Evolutionary conservation across 1,284 basidiomycete genomes (phyloP).

Genomic region (Fomitopsis pinicola): DNA sequence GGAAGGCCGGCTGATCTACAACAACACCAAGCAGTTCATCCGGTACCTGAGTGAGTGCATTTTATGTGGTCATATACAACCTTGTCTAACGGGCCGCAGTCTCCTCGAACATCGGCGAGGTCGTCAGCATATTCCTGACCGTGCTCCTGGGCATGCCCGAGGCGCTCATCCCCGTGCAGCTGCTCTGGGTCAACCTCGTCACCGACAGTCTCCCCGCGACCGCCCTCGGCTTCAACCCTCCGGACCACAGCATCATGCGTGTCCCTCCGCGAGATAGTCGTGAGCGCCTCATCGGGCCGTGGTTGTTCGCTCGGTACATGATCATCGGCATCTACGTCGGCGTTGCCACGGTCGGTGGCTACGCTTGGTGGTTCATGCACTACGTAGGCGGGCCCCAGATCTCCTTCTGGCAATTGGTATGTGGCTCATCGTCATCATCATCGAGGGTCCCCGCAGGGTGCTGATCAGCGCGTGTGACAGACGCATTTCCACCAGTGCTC

Average conservation of each 20-base stretch:
- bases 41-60: slow-evolving; percentile 73
- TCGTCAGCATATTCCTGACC: slow-evolving; percentile 97
- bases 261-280: slow-evolving; percentile 84
- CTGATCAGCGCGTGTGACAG: slow-evolving; percentile 34
- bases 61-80: neutral
- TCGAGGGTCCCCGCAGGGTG: neutral
- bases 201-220: slow-evolving; percentile 96
- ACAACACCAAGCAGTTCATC: slow-evolving; percentile 99
- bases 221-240: slow-evolving; percentile 97
- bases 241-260: slow-evolving; percentile 95
- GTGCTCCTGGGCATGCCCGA: slow-evolving; percentile 98
- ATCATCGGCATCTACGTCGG: slow-evolving; percentile 94
- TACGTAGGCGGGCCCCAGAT: slow-evolving; percentile 91
- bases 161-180: slow-evolving; percentile 95
- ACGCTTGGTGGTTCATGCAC: slow-evolving; percentile 98
- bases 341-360: slow-evolving; percentile 91
- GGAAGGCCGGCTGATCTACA: slow-evolving; percentile 96
- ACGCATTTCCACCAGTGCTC: slow-evolving; percentile 94
- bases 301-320: slow-evolving; percentile 96
- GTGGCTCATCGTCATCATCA: slow-evolving; percentile 26
- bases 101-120: slow-evolving; percentile 97
- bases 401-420: slow-evolving; percentile 85
- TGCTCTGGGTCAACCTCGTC: slow-evolving; percentile 96
- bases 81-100: slow-evolving; percentile 47
- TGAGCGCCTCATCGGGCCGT: slow-evolving; percentile 88